These are phyloP conservation scores for Wickerhamomyces sydowiorum DNA, from an alignment of 805 yeast species.

Conservation along the genomic window DNA sequence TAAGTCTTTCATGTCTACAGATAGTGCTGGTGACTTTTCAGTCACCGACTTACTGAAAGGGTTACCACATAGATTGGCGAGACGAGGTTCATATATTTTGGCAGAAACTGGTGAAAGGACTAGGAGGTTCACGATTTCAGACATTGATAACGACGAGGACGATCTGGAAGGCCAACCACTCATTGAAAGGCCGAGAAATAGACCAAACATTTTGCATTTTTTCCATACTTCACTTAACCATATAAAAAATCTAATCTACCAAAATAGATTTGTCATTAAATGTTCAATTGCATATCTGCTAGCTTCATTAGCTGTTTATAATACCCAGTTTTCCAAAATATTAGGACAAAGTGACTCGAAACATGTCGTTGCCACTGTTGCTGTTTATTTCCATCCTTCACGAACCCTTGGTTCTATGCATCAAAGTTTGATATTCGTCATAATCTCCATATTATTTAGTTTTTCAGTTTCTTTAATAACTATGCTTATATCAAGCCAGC, in stretches of 20 bases:
- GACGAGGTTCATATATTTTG: slow-evolving; percentile 33
- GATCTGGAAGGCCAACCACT: slow-evolving; percentile 14
- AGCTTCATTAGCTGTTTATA: slow-evolving; percentile 70
- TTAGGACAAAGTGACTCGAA: slow-evolving; percentile 68
- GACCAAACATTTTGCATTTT: background rate
- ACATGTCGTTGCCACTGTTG: slow-evolving; percentile 77
- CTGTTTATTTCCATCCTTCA: slow-evolving; percentile 81
- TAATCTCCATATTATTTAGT: slow-evolving; percentile 46
- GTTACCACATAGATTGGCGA: slow-evolving; percentile 12
- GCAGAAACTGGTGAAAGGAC: slow-evolving; percentile 38
- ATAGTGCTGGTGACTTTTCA: slow-evolving; percentile 10
- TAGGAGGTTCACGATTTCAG: slow-evolving; percentile 22
- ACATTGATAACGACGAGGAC: slow-evolving; percentile 5
- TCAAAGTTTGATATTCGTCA: slow-evolving; percentile 62
- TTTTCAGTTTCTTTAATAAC: slow-evolving; percentile 46
- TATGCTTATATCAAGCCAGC: slow-evolving; percentile 42
- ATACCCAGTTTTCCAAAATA: slow-evolving; percentile 38
- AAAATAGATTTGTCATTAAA: slow-evolving; percentile 38
- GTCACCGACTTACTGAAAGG: slow-evolving; percentile 8
- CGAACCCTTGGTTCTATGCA: slow-evolving; percentile 77
- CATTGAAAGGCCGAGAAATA: slow-evolving; percentile 1
- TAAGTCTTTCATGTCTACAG: slow-evolving; percentile 18
- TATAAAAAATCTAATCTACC: background rate
- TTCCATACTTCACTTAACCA: background rate
- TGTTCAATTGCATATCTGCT: slow-evolving; percentile 70